phyloP scores from a whole-genome alignment of 805 yeast genomes.

The Wickerhamiella musiphila region DNA sequence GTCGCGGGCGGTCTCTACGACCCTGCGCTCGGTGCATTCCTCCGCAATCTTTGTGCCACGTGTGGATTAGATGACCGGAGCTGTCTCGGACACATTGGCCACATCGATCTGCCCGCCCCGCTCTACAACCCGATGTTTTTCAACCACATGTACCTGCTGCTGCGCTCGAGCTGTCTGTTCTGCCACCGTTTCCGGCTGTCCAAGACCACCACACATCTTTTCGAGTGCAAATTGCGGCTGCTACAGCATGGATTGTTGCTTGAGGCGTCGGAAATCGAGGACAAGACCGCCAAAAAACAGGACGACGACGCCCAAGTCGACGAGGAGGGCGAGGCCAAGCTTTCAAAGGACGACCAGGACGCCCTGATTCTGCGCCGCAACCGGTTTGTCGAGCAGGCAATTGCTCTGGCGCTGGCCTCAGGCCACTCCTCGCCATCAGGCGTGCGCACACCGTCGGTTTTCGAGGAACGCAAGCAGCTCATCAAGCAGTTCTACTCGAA shows the following conservation, averaged over 20 bases:
- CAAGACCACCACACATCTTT: slow-evolving; percentile 53
- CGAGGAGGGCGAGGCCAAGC: slow-evolving; percentile 17
- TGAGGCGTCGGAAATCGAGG: slow-evolving; percentile 61
- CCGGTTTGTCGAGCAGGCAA: slow-evolving; percentile 50
- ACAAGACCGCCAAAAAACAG: slow-evolving; percentile 24
- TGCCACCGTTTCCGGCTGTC: slow-evolving; percentile 75
- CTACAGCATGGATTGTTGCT: slow-evolving; percentile 77
- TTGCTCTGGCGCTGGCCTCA: slow-evolving; percentile 55
- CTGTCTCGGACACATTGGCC: slow-evolving; percentile 98
- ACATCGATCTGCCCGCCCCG: slow-evolving; percentile 89
- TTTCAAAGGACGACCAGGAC: slow-evolving; percentile 21
- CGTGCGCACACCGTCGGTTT: slow-evolving; percentile 63
- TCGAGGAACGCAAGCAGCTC: slow-evolving; percentile 63
- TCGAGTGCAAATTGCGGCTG: slow-evolving; percentile 57
- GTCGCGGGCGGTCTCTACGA: slow-evolving; percentile 87
- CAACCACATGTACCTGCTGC: slow-evolving; percentile 69
- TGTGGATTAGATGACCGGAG: slow-evolving; percentile 89
- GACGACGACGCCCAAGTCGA: slow-evolving; percentile 26
- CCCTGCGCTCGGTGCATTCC: slow-evolving; percentile 85
- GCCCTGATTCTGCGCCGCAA: slow-evolving; percentile 40
- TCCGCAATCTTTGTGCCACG: slow-evolving; percentile 75
- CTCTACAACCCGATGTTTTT: slow-evolving; percentile 91
- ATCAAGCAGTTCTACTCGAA: slow-evolving; percentile 62
- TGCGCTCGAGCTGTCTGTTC: slow-evolving; percentile 73
- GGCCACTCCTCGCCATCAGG: slow-evolving; percentile 58